These are phyloP conservation scores for Pisolithus marmoratus DNA, from an alignment of 768 basidiomycete species.

Conservation along the genomic window DNA sequence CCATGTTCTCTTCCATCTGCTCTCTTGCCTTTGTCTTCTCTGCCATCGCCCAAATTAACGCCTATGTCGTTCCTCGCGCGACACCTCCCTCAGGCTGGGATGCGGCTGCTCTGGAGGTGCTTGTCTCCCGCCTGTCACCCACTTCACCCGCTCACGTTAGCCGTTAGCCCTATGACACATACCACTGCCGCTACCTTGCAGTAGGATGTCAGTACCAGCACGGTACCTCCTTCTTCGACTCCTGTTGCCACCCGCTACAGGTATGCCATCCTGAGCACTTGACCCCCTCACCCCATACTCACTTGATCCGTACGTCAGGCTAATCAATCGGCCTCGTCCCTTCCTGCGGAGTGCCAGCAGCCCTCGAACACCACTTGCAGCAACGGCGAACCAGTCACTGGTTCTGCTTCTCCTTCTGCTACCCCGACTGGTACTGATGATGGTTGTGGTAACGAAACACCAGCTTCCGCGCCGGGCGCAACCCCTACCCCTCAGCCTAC, in stretches of 20 bases:
- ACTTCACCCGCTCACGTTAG: not conserved
- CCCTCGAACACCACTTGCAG: slow-evolving; percentile 27
- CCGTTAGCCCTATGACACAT: slow-evolving; percentile 42
- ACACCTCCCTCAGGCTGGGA: slow-evolving; percentile 40
- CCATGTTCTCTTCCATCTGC: slow-evolving; percentile 21
- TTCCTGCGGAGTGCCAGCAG: slow-evolving; percentile 49
- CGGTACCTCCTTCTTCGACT: slow-evolving; percentile 51
- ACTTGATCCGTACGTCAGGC: slow-evolving; percentile 28
- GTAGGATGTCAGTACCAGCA: slow-evolving; percentile 46
- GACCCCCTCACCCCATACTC: not conserved
- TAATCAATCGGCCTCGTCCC: slow-evolving; percentile 43
- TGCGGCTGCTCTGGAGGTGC: slow-evolving; percentile 41
- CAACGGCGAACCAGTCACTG: slow-evolving; percentile 8
- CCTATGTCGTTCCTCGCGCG: slow-evolving; percentile 31
- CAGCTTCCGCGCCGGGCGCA: slow-evolving; percentile 9
- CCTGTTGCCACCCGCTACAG: slow-evolving; percentile 68
- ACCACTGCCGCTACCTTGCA: slow-evolving; percentile 60
- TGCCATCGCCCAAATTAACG: slow-evolving; percentile 31
- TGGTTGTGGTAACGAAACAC: slow-evolving; percentile 30
- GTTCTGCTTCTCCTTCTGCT: slow-evolving; percentile 18
- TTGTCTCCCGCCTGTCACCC: not conserved
- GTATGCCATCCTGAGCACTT: slow-evolving; percentile 27
- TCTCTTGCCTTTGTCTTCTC: slow-evolving; percentile 39
- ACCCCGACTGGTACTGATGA: slow-evolving; percentile 22
- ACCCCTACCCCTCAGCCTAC: slow-evolving; percentile 9